phyloP scores from a whole-genome alignment of 106 monocot genomes.

The Vanilla planifolia region DNA sequence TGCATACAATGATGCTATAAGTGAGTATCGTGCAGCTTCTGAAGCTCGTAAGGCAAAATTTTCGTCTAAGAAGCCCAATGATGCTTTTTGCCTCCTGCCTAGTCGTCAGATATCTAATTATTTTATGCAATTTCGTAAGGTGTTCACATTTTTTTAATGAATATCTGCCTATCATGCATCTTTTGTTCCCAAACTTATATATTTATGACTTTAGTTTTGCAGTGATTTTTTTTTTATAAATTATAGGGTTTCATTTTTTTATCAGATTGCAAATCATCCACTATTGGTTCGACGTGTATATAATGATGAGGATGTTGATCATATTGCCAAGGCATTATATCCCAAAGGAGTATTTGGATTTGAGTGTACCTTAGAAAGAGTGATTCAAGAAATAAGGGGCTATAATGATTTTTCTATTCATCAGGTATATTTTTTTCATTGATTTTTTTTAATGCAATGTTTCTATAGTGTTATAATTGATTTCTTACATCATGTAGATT shows the following conservation, averaged over 20 bases:
- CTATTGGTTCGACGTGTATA: slow-evolving; percentile 74
- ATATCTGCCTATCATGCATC: background rate
- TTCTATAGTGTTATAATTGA: too few species aligned
- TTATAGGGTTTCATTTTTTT: too few species aligned
- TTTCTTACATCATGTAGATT: too few species aligned
- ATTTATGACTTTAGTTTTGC: too few species aligned
- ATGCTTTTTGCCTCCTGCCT: slow-evolving; percentile 40
- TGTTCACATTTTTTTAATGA: slow-evolving; percentile 8
- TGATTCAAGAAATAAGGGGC: slow-evolving; percentile 63
- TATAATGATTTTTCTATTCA: slow-evolving; percentile 93
- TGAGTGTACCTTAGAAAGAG: slow-evolving; percentile 82
- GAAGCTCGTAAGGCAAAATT: slow-evolving; percentile 47
- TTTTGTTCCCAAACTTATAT: too few species aligned
- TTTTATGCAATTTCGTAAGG: slow-evolving; percentile 95
- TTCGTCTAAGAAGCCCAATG: slow-evolving; percentile 22
- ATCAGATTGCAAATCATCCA: slow-evolving; percentile 98
- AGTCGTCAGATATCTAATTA: slow-evolving; percentile 98
- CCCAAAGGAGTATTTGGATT: slow-evolving; percentile 91
- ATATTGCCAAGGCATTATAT: slow-evolving; percentile 61
- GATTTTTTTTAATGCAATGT: too few species aligned
- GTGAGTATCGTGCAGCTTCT: slow-evolving; percentile 73
- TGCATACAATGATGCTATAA: slow-evolving; percentile 62
- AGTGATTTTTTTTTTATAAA: too few species aligned
- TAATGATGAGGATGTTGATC: slow-evolving; percentile 61
- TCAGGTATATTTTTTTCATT: slow-evolving; percentile 37